Percentiles rank a stretch among this genome's conserved stretches.
Evolutionary conservation across 2,329 filamentous ascomycete species (phyloP).

Genomic region (Aspergillus fischeri): DNA sequence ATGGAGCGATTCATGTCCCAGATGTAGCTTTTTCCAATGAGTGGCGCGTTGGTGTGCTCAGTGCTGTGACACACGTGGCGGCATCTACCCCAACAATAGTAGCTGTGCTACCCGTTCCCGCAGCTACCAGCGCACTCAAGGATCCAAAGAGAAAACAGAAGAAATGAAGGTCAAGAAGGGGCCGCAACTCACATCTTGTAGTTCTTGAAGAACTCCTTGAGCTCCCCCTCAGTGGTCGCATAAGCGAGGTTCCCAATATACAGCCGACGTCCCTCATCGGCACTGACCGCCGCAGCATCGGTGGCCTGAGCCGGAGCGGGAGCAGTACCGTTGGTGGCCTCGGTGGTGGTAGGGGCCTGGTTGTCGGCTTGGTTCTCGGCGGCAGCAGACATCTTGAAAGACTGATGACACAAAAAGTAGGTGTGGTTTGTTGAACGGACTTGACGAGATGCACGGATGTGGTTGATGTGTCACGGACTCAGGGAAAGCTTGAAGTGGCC

Average conservation of each 20-base stretch:
- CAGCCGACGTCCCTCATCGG: constrained; percentile 96
- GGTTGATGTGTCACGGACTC: constrained; percentile 54
- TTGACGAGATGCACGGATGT: constrained; percentile 33
- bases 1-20: not conserved
- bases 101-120: not conserved
- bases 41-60: not conserved
- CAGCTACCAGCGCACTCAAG: not conserved
- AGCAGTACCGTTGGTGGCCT: constrained; percentile 55
- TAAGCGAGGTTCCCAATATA: constrained; percentile 99
- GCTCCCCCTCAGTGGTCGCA: constrained; percentile 99
- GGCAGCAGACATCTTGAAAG: constrained; percentile 72
- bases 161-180: constrained; percentile 5
- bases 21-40: not conserved
- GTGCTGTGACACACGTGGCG: constrained; percentile 3
- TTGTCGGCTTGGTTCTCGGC: constrained; percentile 66
- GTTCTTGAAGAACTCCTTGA: constrained; percentile 99
- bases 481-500: constrained; percentile 53
- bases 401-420: constrained; percentile 40
- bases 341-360: constrained; percentile 60
- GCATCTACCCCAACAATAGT: not conserved
- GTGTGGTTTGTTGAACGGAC: constrained; percentile 27
- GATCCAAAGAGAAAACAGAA: not conserved
- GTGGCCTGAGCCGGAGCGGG: constrained; percentile 67
- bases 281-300: constrained; percentile 92
- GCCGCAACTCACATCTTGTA: constrained; percentile 86